Evolutionary conservation across 441 rosid species (phyloP), one percentile per base, ranked within the genome.

Genomic region (Aleurites moluccanus): DNA sequence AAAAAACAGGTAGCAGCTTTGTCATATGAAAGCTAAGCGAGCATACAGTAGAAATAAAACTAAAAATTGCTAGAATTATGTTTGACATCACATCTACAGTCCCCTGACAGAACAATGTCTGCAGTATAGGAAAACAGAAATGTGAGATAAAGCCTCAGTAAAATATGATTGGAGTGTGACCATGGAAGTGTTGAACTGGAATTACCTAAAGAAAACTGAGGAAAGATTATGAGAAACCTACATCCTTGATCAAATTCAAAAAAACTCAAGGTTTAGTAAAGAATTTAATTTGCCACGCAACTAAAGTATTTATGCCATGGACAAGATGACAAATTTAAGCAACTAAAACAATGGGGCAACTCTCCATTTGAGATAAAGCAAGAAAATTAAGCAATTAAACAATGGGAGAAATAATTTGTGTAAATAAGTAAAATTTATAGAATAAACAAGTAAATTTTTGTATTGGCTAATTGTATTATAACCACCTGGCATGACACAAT

Each of bases 361-460:
- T 10, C 21, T 56, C 23, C 35, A 7, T 50, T 23, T 23, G 21
- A 55, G 73, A 35, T 1, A 38, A 56, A 6, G 13, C 20, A 56
- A 70, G 50, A 55, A 70, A 55, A 15, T 70, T 49, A 70, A 69
- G 47, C 30, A 35, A 57, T 7, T 56, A 57, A 70, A 21, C 10
- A 9, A 55, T 2, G n/a, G 52, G 23, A 38, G 7, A 55, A 1
- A 21, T 35, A 47, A 49, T 25, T 49, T 28, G 0, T 40, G 25
- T 5, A 64, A 15, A 18, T 25, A 18, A 50, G 18, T 49, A n/a
- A 18, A 28, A 49, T 10, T 18, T 30, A 18, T 30, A 9, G 25
- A 21, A 56, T 15, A 56, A 4, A 1, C 2, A 14, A 50, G 50
- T 30, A 66, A 21, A 49, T 8, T 42, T 45, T 79, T 33, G 35